Base-by-base conservation (phyloP, 1,284 basidiomycete genomes). In the Marasmius tenuissimus region DNA sequence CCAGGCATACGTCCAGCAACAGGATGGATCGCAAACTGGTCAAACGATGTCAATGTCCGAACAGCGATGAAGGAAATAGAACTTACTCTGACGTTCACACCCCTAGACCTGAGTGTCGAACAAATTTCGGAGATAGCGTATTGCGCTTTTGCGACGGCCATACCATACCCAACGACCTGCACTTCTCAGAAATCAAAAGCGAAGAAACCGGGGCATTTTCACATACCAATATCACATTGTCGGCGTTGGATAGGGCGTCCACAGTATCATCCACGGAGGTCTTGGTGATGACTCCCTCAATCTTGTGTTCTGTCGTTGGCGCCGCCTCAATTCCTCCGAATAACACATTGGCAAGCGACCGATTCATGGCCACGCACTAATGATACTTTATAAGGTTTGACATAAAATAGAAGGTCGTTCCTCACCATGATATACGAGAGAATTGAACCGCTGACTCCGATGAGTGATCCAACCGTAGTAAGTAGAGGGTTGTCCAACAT, bases 111-210 rank as follows among this genome's bases (percentile, higher is more conserved):
- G 39, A 94, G 78, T 72, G 89, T 82, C 0, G 83, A 78, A 27
- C 87, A 87, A 58, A 94, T 92, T 65, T 94, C 92, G 11, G 91
- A 87, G 67, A 94, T 93, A 4, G 92, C 90, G 72, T 91, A 92
- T 69, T 94, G 93, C 5, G 92, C 92, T 72, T 93, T 93, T 14
- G 92, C 92, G 0, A 94, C 93, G 12, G 92, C 92, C 92, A 94
- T 94, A 42, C 92, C 92, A 69, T 94, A 94, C 11, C 92, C 91
- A 27, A 92, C 63, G 20, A 65, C 63, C 63, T 65, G 42, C 10
- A 16, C 10, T 20, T 18, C n/a, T n/a, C 16, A 14, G 42, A 38
- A 38, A 59, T 16, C 58, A 35, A 42, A 57, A n/a, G 34, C 20
- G 45, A 56, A 22, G 35, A 20, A 5, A 35, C 16, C 27, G 12